Conservation (phyloP, 331 rosid species). For the Rhamnella rubrinervis region DNA sequence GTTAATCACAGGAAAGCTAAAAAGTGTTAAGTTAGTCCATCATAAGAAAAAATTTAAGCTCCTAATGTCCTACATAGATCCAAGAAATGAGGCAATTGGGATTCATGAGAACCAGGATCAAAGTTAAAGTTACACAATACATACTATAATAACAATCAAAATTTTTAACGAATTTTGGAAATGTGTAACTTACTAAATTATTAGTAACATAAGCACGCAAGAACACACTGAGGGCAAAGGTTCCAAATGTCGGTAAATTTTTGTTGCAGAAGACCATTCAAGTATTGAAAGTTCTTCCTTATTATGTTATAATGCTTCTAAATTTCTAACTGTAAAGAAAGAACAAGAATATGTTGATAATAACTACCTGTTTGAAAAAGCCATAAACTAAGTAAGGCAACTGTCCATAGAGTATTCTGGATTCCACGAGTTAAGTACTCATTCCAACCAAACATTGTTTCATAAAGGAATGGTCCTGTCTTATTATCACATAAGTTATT, state of each 20-base stretch:
- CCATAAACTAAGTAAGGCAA: conserved; percentile 94
- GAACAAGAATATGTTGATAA: not conserved
- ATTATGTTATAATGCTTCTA: not conserved
- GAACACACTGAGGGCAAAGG: not conserved
- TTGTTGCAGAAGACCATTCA: not conserved
- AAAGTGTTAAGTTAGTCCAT: too few relatives aligned
- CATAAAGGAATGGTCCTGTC: conserved; percentile 60
- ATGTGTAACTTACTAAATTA: too few relatives aligned
- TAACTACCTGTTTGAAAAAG: conserved; percentile 81
- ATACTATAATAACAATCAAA: too few relatives aligned
- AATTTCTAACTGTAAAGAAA: not conserved
- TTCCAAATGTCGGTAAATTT: not conserved
- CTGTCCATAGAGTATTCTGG: conserved; percentile 88
- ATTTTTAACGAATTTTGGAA: too few relatives aligned
- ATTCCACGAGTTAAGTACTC: conserved; percentile 91
- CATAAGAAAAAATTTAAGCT: too few relatives aligned
- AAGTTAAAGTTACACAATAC: too few relatives aligned
- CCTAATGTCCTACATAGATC: too few relatives aligned
- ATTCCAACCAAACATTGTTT: conserved; percentile 94
- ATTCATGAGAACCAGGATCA: too few relatives aligned
- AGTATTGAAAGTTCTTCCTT: not conserved
- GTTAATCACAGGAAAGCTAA: too few relatives aligned
- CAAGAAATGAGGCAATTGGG: too few relatives aligned
- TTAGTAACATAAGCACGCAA: too few relatives aligned
- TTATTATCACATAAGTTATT: conserved; percentile 66